Percentiles rank a stretch among this genome's conserved stretches.
phyloP scores from a whole-genome alignment of 2,329 filamentous ascomycete genomes.

The Calonectria henricotiae region DNA sequence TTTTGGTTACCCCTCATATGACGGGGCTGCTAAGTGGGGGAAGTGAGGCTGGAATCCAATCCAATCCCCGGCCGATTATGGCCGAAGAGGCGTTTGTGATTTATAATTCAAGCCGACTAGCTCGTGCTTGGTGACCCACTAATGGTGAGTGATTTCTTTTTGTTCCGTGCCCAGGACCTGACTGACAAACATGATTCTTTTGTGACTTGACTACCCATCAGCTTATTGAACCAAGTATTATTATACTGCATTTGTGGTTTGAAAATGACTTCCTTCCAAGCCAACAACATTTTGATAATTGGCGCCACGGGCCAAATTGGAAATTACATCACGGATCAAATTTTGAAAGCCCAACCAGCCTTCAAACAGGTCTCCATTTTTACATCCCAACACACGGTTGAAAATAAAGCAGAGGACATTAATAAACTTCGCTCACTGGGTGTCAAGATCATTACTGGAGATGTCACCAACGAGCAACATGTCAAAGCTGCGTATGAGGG shows the following conservation, averaged over 20 bases:
- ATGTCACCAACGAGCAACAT: constrained; percentile 61
- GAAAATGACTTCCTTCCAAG: constrained; percentile 44
- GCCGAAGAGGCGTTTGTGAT: constrained; percentile 12
- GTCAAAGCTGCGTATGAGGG: constrained; percentile 73
- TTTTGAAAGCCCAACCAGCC: constrained; percentile 57
- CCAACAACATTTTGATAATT: constrained; percentile 51
- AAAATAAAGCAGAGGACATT: constrained; percentile 46
- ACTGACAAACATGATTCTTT: neutral
- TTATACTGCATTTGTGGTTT: neutral
- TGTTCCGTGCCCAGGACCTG: neutral
- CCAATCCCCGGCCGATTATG: neutral
- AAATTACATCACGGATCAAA: constrained; percentile 59
- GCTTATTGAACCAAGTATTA: too few relatives aligned
- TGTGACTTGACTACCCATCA: neutral
- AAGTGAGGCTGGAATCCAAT: neutral
- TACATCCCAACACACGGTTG: constrained; percentile 42
- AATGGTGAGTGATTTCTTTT: constrained; percentile 7
- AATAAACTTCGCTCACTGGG: constrained; percentile 46
- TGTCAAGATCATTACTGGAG: constrained; percentile 51
- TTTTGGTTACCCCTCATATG: neutral
- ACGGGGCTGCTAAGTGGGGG: constrained; percentile 3
- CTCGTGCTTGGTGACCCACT: constrained; percentile 10
- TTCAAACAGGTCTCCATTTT: constrained; percentile 59
- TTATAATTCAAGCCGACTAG: neutral
- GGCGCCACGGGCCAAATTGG: constrained; percentile 64